Evolutionary conservation across 2,329 filamentous ascomycete genomes (phyloP), one percentile per base, ranked within the genome.

Genomic region (Talaromyces sp.): DNA sequence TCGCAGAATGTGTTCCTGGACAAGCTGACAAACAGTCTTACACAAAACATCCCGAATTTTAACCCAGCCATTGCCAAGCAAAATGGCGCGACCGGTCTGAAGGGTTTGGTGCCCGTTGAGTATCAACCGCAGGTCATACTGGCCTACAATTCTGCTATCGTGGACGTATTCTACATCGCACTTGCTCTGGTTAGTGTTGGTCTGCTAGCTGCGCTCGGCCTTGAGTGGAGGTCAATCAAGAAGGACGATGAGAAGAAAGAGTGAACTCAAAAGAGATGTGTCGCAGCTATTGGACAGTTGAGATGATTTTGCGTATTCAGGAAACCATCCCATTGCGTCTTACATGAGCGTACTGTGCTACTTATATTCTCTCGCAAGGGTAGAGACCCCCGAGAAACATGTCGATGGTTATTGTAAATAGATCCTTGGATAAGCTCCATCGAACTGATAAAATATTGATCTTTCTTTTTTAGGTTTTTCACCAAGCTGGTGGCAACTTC

Each of bases 1-100:
- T 65, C 56, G 2, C 60, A 68, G 33, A 67, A 61, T 17, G 56
- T 68, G 11, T 59, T 68, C 36, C 61, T 53, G 31, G 63, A 66
- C 1, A 40, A 60, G 25, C 57, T 68, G 15, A 36, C 41, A 13
- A 50, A 25, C 5, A 52, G 40, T 17, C 52, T 65, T 19, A 21
- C 10, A 19, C 2, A n/a, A 9, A 9, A 15, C 19, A 36, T 55
- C 7, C 53, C 53, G n/a, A 8, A 43, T 0, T 21, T 45, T 4
- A n/a, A 15, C 31, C 15, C 28, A 55, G 40, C 7, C 15, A 8
- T 5, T 13, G 19, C 17, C 2, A 11, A 15, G 19, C 2, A 28
- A 3, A 6, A 45, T 25, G 40, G 39, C 17, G 8, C 28, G 28
- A 11, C 28, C 2, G 17, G 17, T 17, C 8, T 45, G 7, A 21